Evolutionary conservation across 352 stramenopile species (phyloP).

Genomic region (Saprolegnia diclina): DNA sequence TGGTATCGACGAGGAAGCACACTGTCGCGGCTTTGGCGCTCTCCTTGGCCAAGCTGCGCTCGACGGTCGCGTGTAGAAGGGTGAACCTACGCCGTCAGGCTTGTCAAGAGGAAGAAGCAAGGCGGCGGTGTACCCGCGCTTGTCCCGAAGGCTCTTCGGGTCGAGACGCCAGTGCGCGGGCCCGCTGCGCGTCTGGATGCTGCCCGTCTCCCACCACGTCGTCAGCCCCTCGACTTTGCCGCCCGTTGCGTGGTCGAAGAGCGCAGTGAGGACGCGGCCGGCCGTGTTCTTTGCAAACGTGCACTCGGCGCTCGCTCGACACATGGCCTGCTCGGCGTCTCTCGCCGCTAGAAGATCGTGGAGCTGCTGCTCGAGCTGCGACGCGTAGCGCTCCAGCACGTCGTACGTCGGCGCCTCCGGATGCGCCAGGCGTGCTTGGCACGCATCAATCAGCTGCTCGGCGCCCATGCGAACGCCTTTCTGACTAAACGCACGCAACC

Average conservation of each 20-base stretch:
- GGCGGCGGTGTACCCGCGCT: constrained; percentile 36
- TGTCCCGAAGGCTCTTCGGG: constrained; percentile 52
- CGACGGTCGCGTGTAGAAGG: constrained; percentile 63
- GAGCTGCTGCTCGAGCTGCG: constrained; percentile 3
- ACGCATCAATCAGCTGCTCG: too few species aligned
- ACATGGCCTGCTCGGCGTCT: neutral
- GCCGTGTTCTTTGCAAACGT: constrained; percentile 56
- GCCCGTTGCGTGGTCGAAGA: constrained; percentile 66
- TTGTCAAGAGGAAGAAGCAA: neutral
- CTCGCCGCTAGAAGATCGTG: neutral
- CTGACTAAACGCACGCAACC: too few species aligned
- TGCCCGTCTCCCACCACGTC: constrained; percentile 59
- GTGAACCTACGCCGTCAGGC: constrained; percentile 23
- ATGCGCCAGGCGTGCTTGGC: too few species aligned
- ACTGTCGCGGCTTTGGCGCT: constrained; percentile 63
- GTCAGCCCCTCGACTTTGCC: constrained; percentile 51
- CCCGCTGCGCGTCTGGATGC: constrained; percentile 68
- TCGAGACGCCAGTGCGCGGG: constrained; percentile 70
- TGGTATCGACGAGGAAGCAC: constrained; percentile 53
- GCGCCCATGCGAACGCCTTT: too few species aligned
- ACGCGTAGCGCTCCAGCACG: neutral
- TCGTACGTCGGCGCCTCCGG: too few species aligned
- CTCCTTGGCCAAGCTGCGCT: constrained; percentile 57
- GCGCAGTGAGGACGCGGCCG: constrained; percentile 63
- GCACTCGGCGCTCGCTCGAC: constrained; percentile 22